Evolutionary conservation across 257 asterid species (phyloP).

Genomic region (Avicennia marina): DNA sequence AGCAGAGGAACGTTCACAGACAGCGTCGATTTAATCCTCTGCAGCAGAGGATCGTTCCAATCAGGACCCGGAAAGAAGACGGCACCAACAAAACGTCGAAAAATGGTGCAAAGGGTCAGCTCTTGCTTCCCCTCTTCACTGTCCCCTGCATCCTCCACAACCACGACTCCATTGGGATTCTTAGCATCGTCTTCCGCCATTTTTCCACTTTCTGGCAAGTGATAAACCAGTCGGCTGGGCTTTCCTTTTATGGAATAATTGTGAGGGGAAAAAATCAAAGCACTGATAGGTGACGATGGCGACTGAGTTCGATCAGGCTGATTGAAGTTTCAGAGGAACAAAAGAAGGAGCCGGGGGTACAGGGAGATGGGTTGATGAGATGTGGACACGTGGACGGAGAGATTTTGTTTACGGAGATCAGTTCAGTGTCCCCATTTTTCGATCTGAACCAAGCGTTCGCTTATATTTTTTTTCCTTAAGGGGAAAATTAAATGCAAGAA

Average conservation of each 20-base stretch:
- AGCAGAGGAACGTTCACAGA: slow-evolving; percentile 59
- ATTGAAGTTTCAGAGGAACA: background rate
- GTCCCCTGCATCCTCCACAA: slow-evolving; percentile 15
- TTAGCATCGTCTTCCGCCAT: slow-evolving; percentile 34
- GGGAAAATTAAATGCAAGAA: too few relatives aligned
- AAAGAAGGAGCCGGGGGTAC: background rate
- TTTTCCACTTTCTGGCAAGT: background rate
- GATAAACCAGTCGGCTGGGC: background rate
- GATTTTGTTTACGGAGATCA: too few relatives aligned
- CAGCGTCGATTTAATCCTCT: slow-evolving; percentile 44
- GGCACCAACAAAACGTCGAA: slow-evolving; percentile 48
- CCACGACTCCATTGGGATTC: slow-evolving; percentile 26
- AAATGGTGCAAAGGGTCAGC: slow-evolving; percentile 41
- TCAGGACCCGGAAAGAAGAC: slow-evolving; percentile 42
- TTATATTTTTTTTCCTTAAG: too few relatives aligned
- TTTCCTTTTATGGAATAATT: too few relatives aligned
- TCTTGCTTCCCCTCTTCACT: slow-evolving; percentile 17
- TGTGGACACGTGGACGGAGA: background rate
- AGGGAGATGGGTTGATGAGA: background rate
- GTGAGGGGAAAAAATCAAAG: background rate
- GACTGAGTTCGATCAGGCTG: background rate
- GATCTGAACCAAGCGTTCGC: too few relatives aligned
- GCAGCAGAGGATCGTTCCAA: slow-evolving; percentile 30
- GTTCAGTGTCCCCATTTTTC: too few relatives aligned
- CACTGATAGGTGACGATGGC: background rate